A percentile compares a stretch with the other conserved stretches of the same genome.
Evolutionary conservation across 2,329 filamentous ascomycete genomes (phyloP).

Genomic region (Elsinoe fawcettii): DNA sequence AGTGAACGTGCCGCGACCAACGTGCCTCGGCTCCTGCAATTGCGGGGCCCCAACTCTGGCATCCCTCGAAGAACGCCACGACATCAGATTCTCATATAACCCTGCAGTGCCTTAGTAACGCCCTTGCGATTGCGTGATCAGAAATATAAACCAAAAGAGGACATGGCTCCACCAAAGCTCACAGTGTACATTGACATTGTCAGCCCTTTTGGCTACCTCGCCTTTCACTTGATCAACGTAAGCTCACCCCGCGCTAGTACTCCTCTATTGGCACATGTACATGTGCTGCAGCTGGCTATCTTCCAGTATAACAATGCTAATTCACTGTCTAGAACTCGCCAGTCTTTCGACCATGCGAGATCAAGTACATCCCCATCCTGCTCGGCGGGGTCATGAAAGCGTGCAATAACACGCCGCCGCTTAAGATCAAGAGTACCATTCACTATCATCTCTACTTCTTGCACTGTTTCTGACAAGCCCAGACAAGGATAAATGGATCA

Average conservation of each 20-base stretch:
- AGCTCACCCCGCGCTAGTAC: constrained; percentile 19
- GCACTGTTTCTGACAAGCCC: not conserved
- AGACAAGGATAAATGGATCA: constrained; percentile 56
- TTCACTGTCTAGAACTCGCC: constrained; percentile 42
- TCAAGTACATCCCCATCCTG: constrained; percentile 52
- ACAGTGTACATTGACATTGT: constrained; percentile 54
- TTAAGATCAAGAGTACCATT: constrained; percentile 47
- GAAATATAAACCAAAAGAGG: not conserved
- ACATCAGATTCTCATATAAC: not conserved
- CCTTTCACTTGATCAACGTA: constrained; percentile 49
- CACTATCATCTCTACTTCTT: not conserved
- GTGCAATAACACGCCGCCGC: constrained; percentile 47
- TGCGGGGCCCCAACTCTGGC: not conserved
- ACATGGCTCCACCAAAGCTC: constrained; percentile 44
- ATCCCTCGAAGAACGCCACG: not conserved
- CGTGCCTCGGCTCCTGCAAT: not conserved
- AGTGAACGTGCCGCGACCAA: not conserved
- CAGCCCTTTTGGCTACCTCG: constrained; percentile 54
- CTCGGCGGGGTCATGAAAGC: constrained; percentile 53
- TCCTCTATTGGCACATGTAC: not conserved
- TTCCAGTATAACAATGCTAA: too few species aligned
- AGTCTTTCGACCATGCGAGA: constrained; percentile 46
- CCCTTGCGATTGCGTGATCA: constrained; percentile 4
- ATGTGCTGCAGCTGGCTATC: too few species aligned
- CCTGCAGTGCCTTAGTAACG: not conserved